Evolutionary conservation across 1,139 yeast species (phyloP), one percentile per base, ranked within the genome.

Genomic region (Arxiozyma telluris): DNA sequence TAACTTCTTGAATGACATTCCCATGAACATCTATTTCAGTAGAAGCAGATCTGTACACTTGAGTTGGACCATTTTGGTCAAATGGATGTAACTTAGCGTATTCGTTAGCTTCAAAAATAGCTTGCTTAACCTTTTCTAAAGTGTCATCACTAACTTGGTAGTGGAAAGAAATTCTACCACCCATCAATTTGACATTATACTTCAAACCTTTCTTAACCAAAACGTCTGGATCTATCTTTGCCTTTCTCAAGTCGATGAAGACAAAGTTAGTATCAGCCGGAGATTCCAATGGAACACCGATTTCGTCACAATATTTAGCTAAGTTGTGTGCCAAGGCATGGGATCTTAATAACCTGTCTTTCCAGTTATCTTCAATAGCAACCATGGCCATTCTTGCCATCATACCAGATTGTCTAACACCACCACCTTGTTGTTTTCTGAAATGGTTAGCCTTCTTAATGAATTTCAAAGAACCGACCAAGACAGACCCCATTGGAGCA

Each of bases 351-450:
- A 78, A 71, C 68, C 84, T 78, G 42, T 79, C 72, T 41, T 80
- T 75, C 73, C 87, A 82, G 65, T 87, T 87, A 59, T 85, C 83
- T 57, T 87, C 85, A 55, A 91, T 76, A 34, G 96, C 96, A 52
- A 79, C 78, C 38, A 77, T 71, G 17, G 96, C 97, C 87, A 93
- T 91, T 48, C 82, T 76, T 11, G 95, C 78, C 69, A 91, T 76
- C 71, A 88, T 74, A 57, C 98, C 98, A 39, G 87, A 78, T 71
- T 91, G 98, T 70, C 98, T 80, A 58, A 91, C 81, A 59, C 97
- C 97, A 63, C 98, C 98, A 64, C 98, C 98, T 65, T 83, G 83
- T 73, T 91, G 97, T 71, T 91, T 91, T 65, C 88, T 84, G 74
- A 90, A 86, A 74, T 91, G 96, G 66, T 83, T 84, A 48, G 95